A percentile compares a stretch with the other conserved stretches of the same genome.
Evolutionary conservation across 306 rosid genomes (phyloP).

Genomic region (Trifolium subterraneum): DNA sequence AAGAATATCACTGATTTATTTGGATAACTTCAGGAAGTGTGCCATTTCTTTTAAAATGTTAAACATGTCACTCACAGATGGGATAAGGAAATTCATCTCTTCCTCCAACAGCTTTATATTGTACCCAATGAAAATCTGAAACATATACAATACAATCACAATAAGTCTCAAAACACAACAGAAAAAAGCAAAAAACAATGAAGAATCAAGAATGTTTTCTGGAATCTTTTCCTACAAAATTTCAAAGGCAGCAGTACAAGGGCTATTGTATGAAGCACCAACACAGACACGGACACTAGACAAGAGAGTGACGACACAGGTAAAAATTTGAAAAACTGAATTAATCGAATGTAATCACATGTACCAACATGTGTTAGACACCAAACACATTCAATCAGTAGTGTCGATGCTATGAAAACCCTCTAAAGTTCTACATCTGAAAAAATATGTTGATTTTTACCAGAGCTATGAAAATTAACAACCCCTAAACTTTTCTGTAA

Average conservation of each 20-base stretch:
- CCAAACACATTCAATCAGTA: too few species aligned
- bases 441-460: not conserved
- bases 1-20: conserved; percentile 31
- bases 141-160: conserved; percentile 37
- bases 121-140: conserved; percentile 33
- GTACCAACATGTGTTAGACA: not conserved
- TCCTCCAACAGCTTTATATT: conserved; percentile 40
- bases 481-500: not conserved
- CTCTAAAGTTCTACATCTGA: too few species aligned
- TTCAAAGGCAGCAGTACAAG: not conserved
- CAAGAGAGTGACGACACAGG: not conserved
- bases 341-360: not conserved
- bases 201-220: not conserved
- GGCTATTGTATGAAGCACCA: not conserved
- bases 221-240: not conserved
- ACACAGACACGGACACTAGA: not conserved
- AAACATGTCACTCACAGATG: conserved; percentile 28
- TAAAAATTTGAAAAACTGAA: not conserved
- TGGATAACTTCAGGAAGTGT: conserved; percentile 30
- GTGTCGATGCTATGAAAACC: too few species aligned
- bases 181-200: conserved; percentile 16
- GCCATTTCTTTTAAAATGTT: conserved; percentile 36
- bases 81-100: conserved; percentile 33
- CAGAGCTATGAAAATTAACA: not conserved
- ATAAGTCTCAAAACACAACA: conserved; percentile 29